These are phyloP conservation scores for Aegilops speltoides DNA, from an alignment of 176 grass and related monocot genomes.

Conservation along the genomic window DNA sequence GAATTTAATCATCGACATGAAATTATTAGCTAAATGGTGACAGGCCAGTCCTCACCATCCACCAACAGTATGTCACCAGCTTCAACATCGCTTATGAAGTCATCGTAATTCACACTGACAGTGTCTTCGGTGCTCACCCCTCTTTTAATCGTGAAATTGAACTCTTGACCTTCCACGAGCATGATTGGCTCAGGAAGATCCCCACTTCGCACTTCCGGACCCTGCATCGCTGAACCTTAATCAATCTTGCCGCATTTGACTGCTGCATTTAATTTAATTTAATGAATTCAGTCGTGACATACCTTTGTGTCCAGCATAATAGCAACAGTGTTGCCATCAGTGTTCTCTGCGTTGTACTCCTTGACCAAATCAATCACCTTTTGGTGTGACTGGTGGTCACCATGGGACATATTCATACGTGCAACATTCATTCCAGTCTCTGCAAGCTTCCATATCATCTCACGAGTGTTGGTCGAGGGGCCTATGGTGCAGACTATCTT, in stretches of 20 bases:
- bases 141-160: constrained; percentile 95
- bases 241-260: constrained; percentile 20
- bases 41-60: constrained; percentile 73
- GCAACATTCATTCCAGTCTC: constrained; percentile 94
- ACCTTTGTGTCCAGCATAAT: constrained; percentile 99
- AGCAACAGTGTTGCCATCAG: constrained; percentile 73
- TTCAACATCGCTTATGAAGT: constrained; percentile 98
- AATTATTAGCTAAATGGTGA: constrained; percentile 5
- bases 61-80: constrained; percentile 84
- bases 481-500: constrained; percentile 99
- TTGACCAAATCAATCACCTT: constrained; percentile 95
- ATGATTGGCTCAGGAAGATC: constrained; percentile 87
- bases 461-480: constrained; percentile 76
- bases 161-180: constrained; percentile 82
- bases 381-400: constrained; percentile 92
- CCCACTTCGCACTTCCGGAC: constrained; percentile 98
- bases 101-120: constrained; percentile 96
- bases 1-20: background rate
- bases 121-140: constrained; percentile 76
- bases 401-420: constrained; percentile 96
- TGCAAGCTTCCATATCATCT: constrained; percentile 98
- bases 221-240: constrained; percentile 47
- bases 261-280: background rate
- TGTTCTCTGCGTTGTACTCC: constrained; percentile 80
- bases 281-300: background rate